Percentiles rank a stretch among this genome's conserved stretches.
Conservation (phyloP, 768 basidiomycete genomes). For the Tephrocybe rancida region DNA sequence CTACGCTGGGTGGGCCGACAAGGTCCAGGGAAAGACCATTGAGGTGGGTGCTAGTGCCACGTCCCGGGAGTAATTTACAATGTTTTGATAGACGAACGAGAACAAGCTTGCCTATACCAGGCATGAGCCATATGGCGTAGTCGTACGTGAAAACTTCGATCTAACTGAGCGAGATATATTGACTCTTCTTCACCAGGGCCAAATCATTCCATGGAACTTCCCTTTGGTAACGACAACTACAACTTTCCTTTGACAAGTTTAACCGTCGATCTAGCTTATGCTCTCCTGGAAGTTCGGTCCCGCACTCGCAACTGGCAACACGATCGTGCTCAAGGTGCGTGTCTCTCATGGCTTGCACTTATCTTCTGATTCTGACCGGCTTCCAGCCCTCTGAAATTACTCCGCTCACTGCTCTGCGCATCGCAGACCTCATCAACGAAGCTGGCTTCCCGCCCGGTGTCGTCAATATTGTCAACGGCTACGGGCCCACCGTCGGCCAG, state of each 20-base stretch:
- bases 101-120: conserved; percentile 28
- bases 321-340: conserved; percentile 55
- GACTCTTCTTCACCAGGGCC: conserved; percentile 27
- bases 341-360: neutral
- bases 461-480: conserved; percentile 69
- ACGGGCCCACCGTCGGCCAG: conserved; percentile 60
- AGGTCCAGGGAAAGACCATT: conserved; percentile 70
- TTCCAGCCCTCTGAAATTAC: conserved; percentile 65
- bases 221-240: conserved; percentile 22
- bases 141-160: conserved; percentile 20
- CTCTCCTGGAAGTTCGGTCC: conserved; percentile 31
- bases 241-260: neutral
- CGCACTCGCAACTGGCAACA: conserved; percentile 50
- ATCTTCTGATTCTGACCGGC: neutral
- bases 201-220: conserved; percentile 65
- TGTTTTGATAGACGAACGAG: conserved; percentile 23
- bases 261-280: conserved; percentile 22
- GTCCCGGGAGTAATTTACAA: neutral
- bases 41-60: conserved; percentile 37
- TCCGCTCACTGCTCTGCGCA: conserved; percentile 57
- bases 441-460: conserved; percentile 76
- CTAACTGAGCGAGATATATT: neutral
- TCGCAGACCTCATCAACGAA: conserved; percentile 54
- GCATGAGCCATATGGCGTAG: conserved; percentile 63
- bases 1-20: conserved; percentile 89